These are phyloP conservation scores for Penicillium verrucosum DNA, from an alignment of 2,329 filamentous ascomycete species.

Conservation along the genomic window DNA sequence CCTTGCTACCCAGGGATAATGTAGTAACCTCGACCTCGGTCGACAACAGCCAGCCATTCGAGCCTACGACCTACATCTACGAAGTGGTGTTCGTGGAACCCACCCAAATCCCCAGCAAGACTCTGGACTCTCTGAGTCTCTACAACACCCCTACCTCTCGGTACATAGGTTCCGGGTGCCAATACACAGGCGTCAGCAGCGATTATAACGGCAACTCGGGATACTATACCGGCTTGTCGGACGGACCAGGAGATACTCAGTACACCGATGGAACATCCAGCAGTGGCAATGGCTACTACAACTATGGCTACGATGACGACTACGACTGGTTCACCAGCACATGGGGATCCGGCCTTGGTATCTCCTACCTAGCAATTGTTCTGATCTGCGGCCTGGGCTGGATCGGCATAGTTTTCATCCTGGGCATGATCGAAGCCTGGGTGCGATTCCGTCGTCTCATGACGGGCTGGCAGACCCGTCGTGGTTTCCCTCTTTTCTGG, in stretches of 20 bases:
- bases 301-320: slow-evolving; percentile 9
- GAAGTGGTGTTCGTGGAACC: slow-evolving; percentile 28
- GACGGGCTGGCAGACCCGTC: slow-evolving; percentile 34
- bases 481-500: slow-evolving; percentile 33
- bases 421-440: slow-evolving; percentile 31
- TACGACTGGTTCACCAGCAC: slow-evolving; percentile 24
- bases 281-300: neutral
- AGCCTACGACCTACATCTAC: slow-evolving; percentile 26
- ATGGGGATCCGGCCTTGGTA: slow-evolving; percentile 15
- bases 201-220: neutral
- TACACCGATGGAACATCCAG: neutral
- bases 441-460: slow-evolving; percentile 33
- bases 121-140: slow-evolving; percentile 22
- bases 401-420: slow-evolving; percentile 27
- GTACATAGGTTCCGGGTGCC: slow-evolving; percentile 17
- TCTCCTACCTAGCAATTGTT: slow-evolving; percentile 26
- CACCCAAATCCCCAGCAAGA: slow-evolving; percentile 26
- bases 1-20: slow-evolving; percentile 22
- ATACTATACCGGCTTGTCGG: neutral
- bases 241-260: neutral
- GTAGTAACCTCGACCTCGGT: slow-evolving; percentile 22
- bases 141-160: slow-evolving; percentile 12
- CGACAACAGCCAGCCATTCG: slow-evolving; percentile 23
- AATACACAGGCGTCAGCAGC: slow-evolving; percentile 1
- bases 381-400: slow-evolving; percentile 27